Base-by-base conservation (phyloP, 2,329 filamentous ascomycete species). In the Calonectria henricotiae region DNA sequence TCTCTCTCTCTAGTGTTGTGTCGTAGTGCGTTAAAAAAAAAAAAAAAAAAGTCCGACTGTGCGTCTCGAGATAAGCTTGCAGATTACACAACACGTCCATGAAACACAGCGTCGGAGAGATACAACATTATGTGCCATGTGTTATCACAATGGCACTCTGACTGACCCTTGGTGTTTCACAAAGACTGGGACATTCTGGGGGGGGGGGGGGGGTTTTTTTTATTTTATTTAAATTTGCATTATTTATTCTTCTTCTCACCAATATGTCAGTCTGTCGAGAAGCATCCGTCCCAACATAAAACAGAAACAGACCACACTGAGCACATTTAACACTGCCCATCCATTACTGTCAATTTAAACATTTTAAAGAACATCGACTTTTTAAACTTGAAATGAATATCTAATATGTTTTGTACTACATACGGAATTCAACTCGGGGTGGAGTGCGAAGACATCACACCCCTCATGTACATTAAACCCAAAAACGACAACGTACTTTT, bases 381-480 rank as follows among this genome's bases (percentile, higher is more conserved):
- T 46, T 39, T 15, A 32, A 41, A 30, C 17, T 60, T 30, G 47
- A n/a, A 17, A 63, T 51, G n/a, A 58, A 39, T 46, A 49, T 66
- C 54, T 66, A 60, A 46, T 61, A 51, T 39, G 39, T 25, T 61
- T 47, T 67, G 64, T 67, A 67, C 51, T 67, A 67, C 64, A 61
- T 61, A 67, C 54, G 64, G 64, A 67, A 67, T 39, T 44, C 44
- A 67, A 27, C 64, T 30, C 43, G 35, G 37, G 35, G 25, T 35
- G 35, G 13, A 37, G 27, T 32, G 41, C n/a, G 23, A 55, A 25
- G 32, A 39, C 23, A 20, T 17, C 20, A 8, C 32, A 20, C 20
- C 32, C 32, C 32, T 20, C 51, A 30, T 60, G 27, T 44, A 30
- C 27, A 43, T 25, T 20, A 27, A 51, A 47, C 25, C 11, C 11